phyloP scores from a whole-genome alignment of 441 rosid genomes.

The Populus hybrid region DNA sequence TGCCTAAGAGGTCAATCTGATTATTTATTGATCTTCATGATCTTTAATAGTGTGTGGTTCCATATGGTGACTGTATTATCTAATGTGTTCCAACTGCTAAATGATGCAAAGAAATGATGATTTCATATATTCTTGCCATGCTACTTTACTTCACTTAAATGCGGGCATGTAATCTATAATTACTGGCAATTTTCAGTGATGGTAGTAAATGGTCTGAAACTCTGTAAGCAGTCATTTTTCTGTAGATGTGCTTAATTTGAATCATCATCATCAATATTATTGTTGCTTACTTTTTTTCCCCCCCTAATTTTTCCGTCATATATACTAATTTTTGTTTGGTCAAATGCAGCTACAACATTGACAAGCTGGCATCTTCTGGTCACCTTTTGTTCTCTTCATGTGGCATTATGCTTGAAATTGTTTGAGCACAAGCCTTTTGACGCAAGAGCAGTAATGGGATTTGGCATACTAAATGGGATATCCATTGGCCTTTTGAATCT shows the following conservation, averaged over 20 bases:
- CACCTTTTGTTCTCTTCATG: constrained; percentile 97
- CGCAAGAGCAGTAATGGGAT: constrained; percentile 98
- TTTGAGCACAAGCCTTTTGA: constrained; percentile 99
- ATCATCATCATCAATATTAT: not conserved
- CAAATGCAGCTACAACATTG: constrained; percentile 83
- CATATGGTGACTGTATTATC: not conserved
- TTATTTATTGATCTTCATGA: not conserved
- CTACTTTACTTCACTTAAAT: not conserved
- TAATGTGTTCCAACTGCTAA: not conserved
- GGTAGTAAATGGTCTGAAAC: not conserved
- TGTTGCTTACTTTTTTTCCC: not conserved
- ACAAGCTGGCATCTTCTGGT: constrained; percentile 99
- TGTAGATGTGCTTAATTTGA: not conserved
- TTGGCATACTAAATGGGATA: constrained; percentile 94
- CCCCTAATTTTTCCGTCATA: not conserved
- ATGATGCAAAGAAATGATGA: not conserved
- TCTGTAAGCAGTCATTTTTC: not conserved
- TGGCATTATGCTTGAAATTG: constrained; percentile 92
- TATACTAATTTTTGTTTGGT: constrained; percentile 14
- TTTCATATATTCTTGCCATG: not conserved
- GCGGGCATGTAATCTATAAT: not conserved
- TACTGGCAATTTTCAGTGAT: not conserved
- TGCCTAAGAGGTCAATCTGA: not conserved
- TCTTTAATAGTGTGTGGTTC: not conserved
- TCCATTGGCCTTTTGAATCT: constrained; percentile 96